These are phyloP conservation scores for Zychaea mexicana DNA, from an alignment of 371 early-diverging fungal species.

Conservation along the genomic window DNA sequence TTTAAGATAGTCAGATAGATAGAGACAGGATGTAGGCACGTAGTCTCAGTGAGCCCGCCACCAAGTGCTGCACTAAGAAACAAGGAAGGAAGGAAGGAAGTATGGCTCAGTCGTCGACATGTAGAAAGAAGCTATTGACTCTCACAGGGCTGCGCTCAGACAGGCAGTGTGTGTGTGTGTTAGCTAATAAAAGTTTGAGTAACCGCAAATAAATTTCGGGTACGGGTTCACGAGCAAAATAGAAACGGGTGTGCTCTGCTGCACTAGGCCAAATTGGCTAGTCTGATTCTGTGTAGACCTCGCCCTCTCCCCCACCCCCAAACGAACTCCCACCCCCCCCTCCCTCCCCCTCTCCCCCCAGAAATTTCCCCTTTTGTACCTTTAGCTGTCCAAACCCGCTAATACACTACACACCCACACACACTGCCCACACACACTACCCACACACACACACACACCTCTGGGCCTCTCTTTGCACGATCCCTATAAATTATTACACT, in stretches of 20 bases:
- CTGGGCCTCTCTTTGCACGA: constrained; percentile 1
- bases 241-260: not conserved
- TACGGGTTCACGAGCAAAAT: not conserved
- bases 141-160: too few species aligned
- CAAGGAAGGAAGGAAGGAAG: too few species aligned
- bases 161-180: not conserved
- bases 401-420: not conserved
- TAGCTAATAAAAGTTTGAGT: constrained; percentile 5
- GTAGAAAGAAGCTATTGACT: too few species aligned
- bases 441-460: not conserved
- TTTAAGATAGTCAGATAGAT: too few species aligned
- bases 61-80: too few species aligned
- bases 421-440: too few species aligned
- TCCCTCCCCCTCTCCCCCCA: not conserved
- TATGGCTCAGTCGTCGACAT: too few species aligned
- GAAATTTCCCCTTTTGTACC: constrained; percentile 11
- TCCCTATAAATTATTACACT: not conserved
- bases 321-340: not conserved
- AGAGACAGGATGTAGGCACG: too few species aligned
- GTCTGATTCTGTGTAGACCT: not conserved
- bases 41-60: too few species aligned
- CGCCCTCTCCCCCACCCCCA: not conserved
- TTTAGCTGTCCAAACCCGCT: constrained; percentile 4
- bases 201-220: constrained; percentile 2
- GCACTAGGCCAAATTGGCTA: not conserved